Evolutionary conservation across 2,329 filamentous ascomycete species (phyloP).

Genomic region (Trichoderma gracile): DNA sequence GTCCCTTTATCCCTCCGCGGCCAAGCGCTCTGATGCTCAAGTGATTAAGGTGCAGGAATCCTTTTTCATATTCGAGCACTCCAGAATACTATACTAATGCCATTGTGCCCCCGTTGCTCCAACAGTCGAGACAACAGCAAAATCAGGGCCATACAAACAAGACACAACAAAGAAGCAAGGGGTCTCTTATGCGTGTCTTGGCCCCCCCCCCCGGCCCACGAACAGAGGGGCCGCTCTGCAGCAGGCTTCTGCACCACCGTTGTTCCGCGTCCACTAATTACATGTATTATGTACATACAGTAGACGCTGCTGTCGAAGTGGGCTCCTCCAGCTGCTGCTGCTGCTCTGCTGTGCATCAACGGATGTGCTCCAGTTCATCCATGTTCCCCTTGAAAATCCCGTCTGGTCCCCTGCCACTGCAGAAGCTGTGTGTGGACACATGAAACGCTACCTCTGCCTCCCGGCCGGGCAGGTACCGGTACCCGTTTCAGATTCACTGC

Average conservation of each 20-base stretch:
- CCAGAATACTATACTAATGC: no score
- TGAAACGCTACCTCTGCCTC: not conserved
- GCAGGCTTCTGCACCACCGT: slow-evolving; percentile 2
- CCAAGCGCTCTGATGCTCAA: no score
- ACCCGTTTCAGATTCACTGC: not conserved
- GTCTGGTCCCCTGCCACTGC: no score
- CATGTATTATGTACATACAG: no score
- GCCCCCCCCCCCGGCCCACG: not conserved
- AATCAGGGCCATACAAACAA: not conserved
- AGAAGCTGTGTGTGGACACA: not conserved
- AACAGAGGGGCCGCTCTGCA: slow-evolving; percentile 21
- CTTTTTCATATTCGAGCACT: no score
- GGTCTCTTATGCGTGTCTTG: not conserved
- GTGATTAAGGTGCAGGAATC: no score
- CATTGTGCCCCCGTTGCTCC: no score
- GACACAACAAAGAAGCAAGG: slow-evolving; percentile 1
- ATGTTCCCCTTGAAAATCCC: not conserved
- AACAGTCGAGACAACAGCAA: not conserved
- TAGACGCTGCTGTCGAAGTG: slow-evolving; percentile 9
- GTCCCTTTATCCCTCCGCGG: no score
- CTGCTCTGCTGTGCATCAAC: no score
- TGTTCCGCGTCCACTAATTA: slow-evolving; percentile 6
- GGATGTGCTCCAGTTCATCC: no score
- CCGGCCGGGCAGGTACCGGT: not conserved
- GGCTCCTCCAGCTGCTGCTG: not conserved